Evolutionary conservation across 345 rosid genomes (phyloP).

Genomic region (Ricinus communis): DNA sequence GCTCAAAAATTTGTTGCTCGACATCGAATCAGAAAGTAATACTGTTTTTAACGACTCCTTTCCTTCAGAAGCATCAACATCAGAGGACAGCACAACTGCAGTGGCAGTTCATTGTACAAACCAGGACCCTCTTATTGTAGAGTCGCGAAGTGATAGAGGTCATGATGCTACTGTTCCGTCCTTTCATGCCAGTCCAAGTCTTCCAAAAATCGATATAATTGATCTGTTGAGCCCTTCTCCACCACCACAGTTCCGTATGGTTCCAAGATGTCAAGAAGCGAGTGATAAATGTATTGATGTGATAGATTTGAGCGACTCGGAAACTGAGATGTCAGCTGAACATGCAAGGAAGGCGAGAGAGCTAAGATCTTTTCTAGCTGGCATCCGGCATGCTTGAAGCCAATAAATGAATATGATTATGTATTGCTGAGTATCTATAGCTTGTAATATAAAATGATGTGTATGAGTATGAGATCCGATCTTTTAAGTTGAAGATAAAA

Average conservation of each 20-base stretch:
- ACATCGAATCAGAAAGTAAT: conserved; percentile 39
- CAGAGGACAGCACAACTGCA: conserved; percentile 22
- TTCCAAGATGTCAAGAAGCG: conserved; percentile 31
- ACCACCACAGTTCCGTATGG: conserved; percentile 10
- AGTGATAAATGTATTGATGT: conserved; percentile 31
- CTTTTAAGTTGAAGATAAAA: no score
- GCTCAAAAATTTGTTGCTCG: conserved; percentile 63
- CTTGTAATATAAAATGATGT: no score
- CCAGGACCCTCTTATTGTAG: conserved; percentile 22
- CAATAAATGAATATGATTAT: conserved; percentile 7
- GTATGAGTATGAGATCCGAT: no score
- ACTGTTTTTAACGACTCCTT: conserved; percentile 11
- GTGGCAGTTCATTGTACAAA: conserved; percentile 11
- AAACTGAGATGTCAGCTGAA: conserved; percentile 54
- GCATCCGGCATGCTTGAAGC: conserved; percentile 48
- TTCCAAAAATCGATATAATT: conserved; percentile 45
- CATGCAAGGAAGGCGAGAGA: conserved; percentile 65
- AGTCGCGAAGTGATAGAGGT: conserved; percentile 23
- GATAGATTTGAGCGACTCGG: conserved; percentile 74
- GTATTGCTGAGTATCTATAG: not conserved
- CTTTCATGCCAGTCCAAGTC: conserved; percentile 2
- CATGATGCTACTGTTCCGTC: conserved; percentile 12
- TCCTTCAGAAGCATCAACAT: conserved; percentile 22
- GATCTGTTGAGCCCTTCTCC: conserved; percentile 82
- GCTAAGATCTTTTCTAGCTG: conserved; percentile 56